Base-by-base conservation (phyloP, 2,329 filamentous ascomycete genomes). In the Hypoxylon sp. region DNA sequence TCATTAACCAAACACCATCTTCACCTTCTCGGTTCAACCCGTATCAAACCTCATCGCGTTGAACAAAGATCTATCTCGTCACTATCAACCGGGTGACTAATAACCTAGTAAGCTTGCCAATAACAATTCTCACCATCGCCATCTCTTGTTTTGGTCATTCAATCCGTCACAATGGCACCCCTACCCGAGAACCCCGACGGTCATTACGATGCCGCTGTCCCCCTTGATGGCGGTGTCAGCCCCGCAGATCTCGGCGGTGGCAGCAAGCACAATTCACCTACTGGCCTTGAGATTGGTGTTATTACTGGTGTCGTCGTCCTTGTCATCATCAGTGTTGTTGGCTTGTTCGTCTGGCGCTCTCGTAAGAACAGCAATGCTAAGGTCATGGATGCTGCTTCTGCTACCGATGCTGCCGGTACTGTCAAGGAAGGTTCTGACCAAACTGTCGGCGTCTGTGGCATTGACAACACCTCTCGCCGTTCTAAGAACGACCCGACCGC, bases 311-410 rank as follows among this genome's bases (percentile, higher is more conserved):
- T 75, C 17, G 59, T 75, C 21, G 43, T 53, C 0, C 2, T 76
- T 4, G 73, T 76, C 41, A 17, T 75, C 48, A 5, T 75, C 50
- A 70, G 63, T 14, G 62, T 77, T 2, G 36, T 73, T 9, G 70
- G 68, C 36, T 30, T 78, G 7, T 77, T 78, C 67, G 53, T 73
- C 59, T 76, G 75, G 73, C 72, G 76, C 50, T 62, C 70, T 23
- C 76, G 75, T 56, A 70, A 69, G 65, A 72, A 69, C 32, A 68
- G 70, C 14, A 51, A 32, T 13, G 67, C 58, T 63, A 69, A 69
- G 36, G 58, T 63, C 28, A 36, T 32, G n/a, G 57, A 67, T 19
- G 21, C 55, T 34, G 48, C 48, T 14, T 50, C 62, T 34, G 45
- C 61, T 7, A 50, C 49, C 3, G 55, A 41, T 19, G 51, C 46